phyloP scores from a whole-genome alignment of 2,329 filamentous ascomycete species.

The Penicillium oxalicum region DNA sequence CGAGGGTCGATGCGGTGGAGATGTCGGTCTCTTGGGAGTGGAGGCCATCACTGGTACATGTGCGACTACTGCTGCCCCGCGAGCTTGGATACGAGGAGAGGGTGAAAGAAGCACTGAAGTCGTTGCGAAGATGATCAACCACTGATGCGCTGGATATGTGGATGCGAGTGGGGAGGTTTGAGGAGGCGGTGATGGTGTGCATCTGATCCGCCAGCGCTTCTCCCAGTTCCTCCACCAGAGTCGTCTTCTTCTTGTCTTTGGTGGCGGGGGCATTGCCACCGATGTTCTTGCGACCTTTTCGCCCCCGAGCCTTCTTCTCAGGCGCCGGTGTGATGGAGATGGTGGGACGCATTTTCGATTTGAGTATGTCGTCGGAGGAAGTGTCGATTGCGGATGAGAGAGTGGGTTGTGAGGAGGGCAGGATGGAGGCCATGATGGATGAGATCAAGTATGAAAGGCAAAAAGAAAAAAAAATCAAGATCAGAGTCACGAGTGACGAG shows the following conservation, averaged over 20 bases:
- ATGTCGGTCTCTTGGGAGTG: neutral
- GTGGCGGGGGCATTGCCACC: neutral
- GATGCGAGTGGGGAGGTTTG: neutral
- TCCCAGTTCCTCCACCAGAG: slow-evolving; percentile 19
- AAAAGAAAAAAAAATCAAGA: too few species aligned
- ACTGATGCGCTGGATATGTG: slow-evolving; percentile 5
- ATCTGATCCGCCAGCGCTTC: slow-evolving; percentile 16
- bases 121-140: slow-evolving; percentile 16
- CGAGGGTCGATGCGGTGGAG: neutral
- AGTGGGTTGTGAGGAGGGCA: neutral
- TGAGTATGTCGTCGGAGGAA: slow-evolving; percentile 1
- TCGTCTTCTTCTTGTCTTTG: slow-evolving; percentile 14
- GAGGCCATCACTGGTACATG: slow-evolving; percentile 6
- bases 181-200: slow-evolving; percentile 1
- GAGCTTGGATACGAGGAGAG: slow-evolving; percentile 14
- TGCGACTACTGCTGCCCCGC: slow-evolving; percentile 13
- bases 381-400: slow-evolving; percentile 9
- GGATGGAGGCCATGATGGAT: neutral
- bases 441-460: neutral
- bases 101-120: neutral
- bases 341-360: neutral
- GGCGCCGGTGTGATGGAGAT: neutral
- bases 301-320: slow-evolving; percentile 12
- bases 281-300: slow-evolving; percentile 8
- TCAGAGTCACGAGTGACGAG: neutral